Conservation (phyloP, 208 protist species). For the Trypanosoma platydactyli region DNA sequence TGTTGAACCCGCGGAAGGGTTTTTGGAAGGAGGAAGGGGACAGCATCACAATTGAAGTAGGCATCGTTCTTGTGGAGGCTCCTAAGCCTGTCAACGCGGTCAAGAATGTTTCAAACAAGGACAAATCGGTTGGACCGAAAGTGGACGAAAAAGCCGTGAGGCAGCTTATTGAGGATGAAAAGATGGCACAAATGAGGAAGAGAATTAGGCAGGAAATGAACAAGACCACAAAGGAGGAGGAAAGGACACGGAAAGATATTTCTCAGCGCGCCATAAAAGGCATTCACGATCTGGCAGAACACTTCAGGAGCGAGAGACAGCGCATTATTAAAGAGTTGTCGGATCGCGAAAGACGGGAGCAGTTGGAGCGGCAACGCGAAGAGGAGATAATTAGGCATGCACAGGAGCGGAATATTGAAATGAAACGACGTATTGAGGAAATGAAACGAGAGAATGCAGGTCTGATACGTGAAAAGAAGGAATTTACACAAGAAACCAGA, state of each 20-base stretch:
- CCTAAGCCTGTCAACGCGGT: slow-evolving; percentile 41
- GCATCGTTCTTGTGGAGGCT: slow-evolving; percentile 85
- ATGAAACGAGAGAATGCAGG: slow-evolving; percentile 63
- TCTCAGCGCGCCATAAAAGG: slow-evolving; percentile 55
- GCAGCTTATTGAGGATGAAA: slow-evolving; percentile 80
- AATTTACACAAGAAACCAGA: slow-evolving; percentile 56
- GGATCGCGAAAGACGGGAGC: slow-evolving; percentile 76
- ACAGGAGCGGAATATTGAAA: slow-evolving; percentile 70
- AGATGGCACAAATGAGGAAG: slow-evolving; percentile 67
- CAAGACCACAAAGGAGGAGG: slow-evolving; percentile 80
- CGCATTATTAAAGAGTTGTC: slow-evolving; percentile 67
- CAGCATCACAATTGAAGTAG: slow-evolving; percentile 89
- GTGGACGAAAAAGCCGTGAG: slow-evolving; percentile 72
- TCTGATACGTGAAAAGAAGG: slow-evolving; percentile 58
- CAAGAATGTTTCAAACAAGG: slow-evolving; percentile 62
- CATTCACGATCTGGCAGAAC: slow-evolving; percentile 74
- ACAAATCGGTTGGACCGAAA: slow-evolving; percentile 44
- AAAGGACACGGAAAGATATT: slow-evolving; percentile 85
- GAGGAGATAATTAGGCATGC: slow-evolving; percentile 77
- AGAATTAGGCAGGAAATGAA: slow-evolving; percentile 79
- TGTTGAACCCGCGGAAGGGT: slow-evolving; percentile 75
- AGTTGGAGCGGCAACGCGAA: slow-evolving; percentile 76
- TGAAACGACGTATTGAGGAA: slow-evolving; percentile 59
- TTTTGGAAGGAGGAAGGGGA: slow-evolving; percentile 72
- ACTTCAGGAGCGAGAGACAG: slow-evolving; percentile 70